Evolutionary conservation across 805 yeast genomes (phyloP), one percentile per base, ranked within the genome.

Genomic region (Saturnispora kantuleensis): DNA sequence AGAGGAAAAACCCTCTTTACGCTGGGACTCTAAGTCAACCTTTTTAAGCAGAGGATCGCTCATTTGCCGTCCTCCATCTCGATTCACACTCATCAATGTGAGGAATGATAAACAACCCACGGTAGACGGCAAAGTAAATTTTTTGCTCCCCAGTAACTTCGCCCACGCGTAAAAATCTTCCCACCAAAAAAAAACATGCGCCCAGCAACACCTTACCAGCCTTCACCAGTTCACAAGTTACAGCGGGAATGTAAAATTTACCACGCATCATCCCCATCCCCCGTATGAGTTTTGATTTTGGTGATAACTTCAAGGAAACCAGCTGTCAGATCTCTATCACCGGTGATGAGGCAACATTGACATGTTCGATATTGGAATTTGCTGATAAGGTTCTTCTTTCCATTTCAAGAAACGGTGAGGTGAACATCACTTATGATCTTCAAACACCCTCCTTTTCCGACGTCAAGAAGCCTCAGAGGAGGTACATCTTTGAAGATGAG

Each of bases 401-500:
- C 31, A 50, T 75, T 8, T 53, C 65, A 31, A 57, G 63, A 40
- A 58, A 73, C 52, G 78, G 77, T 2, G 65, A 70, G 26, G 65
- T 65, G 47, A 79, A 75, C 54, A 64, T 71, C 4, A 66, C 76
- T 0, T 72, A 70, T 48, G 76, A 71, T 45, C 52, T 73, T 9
- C 72, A 67, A 38, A 46, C 58, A 2, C 52, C 62, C 2, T 39
- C 43, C 8, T 12, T 52, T 10, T 42, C 45, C 7, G 55, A 50
- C 32, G 44, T 51, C 10, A 44, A 46, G 16, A 51, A 41, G 3
- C 56, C 56, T 2, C 39, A 32, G 21, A 56, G 55, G 26, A 40
- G 33, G 18, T 38, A 31, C 41, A 32, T 36, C 11, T 42, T 36
- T 17, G 44, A 49, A n/a, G 44, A 39, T 2, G 47, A 49, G 17